Evolutionary conservation across 495 filamentous ascomycete species (phyloP).

Genomic region (Terfezia boudieri): DNA sequence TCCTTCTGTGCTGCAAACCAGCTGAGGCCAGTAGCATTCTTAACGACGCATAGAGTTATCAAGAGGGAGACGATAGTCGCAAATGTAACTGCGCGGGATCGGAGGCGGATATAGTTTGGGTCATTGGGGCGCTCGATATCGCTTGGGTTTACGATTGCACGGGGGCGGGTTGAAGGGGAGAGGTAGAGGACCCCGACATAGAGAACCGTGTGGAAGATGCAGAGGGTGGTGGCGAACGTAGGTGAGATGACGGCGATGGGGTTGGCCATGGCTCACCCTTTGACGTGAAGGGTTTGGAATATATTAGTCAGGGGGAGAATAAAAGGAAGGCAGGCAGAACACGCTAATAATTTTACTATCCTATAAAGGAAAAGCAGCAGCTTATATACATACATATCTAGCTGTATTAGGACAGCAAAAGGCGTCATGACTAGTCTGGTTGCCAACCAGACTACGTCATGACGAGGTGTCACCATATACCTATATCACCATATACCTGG

Average conservation of each 20-base stretch:
- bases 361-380: too few relatives aligned
- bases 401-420: too few relatives aligned
- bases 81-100: constrained; percentile 53
- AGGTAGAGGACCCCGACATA: constrained; percentile 90
- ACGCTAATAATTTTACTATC: too few relatives aligned
- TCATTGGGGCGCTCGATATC: constrained; percentile 66
- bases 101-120: constrained; percentile 72
- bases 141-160: not conserved
- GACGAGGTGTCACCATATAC: too few relatives aligned
- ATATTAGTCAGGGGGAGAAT: too few relatives aligned
- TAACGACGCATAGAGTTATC: constrained; percentile 34
- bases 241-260: constrained; percentile 2
- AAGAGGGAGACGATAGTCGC: constrained; percentile 40
- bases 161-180: constrained; percentile 51
- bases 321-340: too few relatives aligned
- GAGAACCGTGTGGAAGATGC: constrained; percentile 47
- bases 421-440: too few relatives aligned
- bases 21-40: not conserved
- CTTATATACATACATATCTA: too few relatives aligned
- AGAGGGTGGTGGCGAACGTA: constrained; percentile 8
- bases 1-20: not conserved
- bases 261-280: too few relatives aligned
- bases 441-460: too few relatives aligned
- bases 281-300: too few relatives aligned
- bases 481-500: too few relatives aligned